Base-by-base conservation (phyloP, 2,329 filamentous ascomycete species). In the Penicillium sumatraense region DNA sequence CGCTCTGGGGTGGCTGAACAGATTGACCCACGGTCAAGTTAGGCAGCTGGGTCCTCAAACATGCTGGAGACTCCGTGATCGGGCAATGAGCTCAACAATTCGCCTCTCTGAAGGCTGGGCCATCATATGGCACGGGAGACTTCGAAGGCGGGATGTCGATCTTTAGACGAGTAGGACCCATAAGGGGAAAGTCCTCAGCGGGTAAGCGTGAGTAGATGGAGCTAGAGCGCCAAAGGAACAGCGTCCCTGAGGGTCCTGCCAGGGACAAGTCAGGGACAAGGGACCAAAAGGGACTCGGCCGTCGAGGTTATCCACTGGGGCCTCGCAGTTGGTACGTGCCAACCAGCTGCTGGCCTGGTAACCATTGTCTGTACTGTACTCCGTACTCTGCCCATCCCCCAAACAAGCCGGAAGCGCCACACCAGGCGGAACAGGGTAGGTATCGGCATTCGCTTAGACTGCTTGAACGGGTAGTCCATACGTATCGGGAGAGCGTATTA, bases 71-170 rank as follows among this genome's bases (percentile, higher is more conserved):
- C 50, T 53, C 54, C 53, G 54, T 57, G 49, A 58, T 64, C 56
- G 51, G 51, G 54, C 51, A 56, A 58, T 61, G 54, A 60, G 44
- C 56, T 58, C 54, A 61, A 45, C 20, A 29, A 48, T 49, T 58
- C 45, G 42, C 42, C 24, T 21, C 52, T 29, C 3, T 24, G 27
- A 42, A 46, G 54, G 36, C 56, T 59, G 46, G 41, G 36, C 42
- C 46, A 35, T 36, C 4, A 45, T 31, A 49, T 38, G 24, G 26
- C 13, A 21, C 21, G 23, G 49, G 24, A 33, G 21, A 29, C 16
- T 26, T 26, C 45, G 49, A 45, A 38, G n/a, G 20, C 21, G 16
- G 23, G 29, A 24, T 55, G 60, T 53, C 53, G 62, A 64, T 64
- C 61, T 18, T 13, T 55, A 14, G 26, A 47, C 33, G 21, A 40